Conservation (phyloP, 306 rosid genomes). For the Fragaria nilgerrensis region DNA sequence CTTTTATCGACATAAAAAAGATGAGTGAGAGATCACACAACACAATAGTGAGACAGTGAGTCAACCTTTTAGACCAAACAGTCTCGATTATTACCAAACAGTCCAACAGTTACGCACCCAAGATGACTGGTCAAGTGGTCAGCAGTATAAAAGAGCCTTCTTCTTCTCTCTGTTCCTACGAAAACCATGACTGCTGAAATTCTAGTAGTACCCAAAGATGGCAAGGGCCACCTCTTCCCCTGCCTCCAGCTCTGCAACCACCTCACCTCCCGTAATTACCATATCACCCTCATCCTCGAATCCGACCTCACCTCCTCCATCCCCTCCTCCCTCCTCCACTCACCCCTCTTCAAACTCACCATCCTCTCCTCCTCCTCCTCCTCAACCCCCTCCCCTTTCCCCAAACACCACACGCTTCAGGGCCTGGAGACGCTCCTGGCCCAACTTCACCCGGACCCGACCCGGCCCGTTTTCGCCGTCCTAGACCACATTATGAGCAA, state of each 20-base stretch:
- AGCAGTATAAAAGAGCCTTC: not conserved
- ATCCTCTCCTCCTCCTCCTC: not conserved
- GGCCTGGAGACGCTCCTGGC: not conserved
- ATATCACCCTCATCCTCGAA: slow-evolving; percentile 23
- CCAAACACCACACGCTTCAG: not conserved
- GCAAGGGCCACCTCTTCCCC: not conserved
- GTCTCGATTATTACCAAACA: not conserved
- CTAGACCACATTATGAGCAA: slow-evolving; percentile 5
- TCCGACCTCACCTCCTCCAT: not conserved
- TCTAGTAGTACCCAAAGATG: slow-evolving; percentile 10
- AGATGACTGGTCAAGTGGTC: not conserved
- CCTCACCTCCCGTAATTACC: slow-evolving; percentile 16
- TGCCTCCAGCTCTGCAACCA: slow-evolving; percentile 12
- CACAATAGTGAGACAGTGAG: too few species aligned
- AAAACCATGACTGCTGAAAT: not conserved
- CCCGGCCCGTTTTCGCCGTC: slow-evolving; percentile 5
- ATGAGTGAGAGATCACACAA: too few species aligned
- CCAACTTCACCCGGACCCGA: not conserved
- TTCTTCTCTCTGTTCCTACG: not conserved
- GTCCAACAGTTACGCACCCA: not conserved
- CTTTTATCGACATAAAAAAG: too few species aligned
- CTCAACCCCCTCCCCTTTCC: not conserved
- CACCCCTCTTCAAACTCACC: not conserved
- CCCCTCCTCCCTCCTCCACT: slow-evolving; percentile 1
- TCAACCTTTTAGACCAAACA: not conserved